These are phyloP conservation scores for Letharia lupina DNA, from an alignment of 495 filamentous ascomycete genomes.

Conservation along the genomic window DNA sequence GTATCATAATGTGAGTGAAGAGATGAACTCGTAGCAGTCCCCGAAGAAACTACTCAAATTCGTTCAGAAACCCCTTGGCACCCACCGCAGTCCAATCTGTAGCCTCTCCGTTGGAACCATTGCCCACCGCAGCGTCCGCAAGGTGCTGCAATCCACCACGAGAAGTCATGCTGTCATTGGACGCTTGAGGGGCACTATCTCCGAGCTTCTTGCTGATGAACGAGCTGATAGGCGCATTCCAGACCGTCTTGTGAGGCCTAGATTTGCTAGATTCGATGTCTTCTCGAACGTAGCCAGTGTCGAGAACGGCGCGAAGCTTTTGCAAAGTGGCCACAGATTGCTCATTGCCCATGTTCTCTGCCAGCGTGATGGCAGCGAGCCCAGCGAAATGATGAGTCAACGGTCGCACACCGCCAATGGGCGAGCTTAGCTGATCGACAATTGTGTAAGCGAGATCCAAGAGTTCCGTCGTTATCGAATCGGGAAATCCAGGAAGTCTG, in stretches of 20 bases:
- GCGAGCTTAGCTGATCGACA: background rate
- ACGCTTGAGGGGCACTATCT: background rate
- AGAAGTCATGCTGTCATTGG: background rate
- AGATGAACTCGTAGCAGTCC: background rate
- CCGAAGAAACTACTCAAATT: background rate
- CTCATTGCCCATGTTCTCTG: background rate
- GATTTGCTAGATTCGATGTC: background rate
- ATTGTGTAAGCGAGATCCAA: background rate
- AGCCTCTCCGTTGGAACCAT: background rate
- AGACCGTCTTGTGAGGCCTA: background rate
- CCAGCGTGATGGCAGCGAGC: background rate
- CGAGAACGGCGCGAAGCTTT: background rate
- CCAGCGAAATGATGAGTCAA: conserved; percentile 2
- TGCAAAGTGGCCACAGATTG: background rate
- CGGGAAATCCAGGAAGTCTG: background rate
- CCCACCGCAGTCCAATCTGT: background rate
- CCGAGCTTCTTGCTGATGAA: conserved; percentile 7
- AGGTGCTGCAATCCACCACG: conserved; percentile 16
- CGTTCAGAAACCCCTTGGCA: background rate
- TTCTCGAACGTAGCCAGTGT: background rate
- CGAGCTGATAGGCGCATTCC: conserved; percentile 12
- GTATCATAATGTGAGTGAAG: background rate
- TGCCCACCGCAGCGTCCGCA: conserved; percentile 11
- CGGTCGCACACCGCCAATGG: background rate
- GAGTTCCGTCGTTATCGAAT: background rate